Conservation (phyloP, 2,329 filamentous ascomycete genomes). For the Colletotrichum agaves region DNA sequence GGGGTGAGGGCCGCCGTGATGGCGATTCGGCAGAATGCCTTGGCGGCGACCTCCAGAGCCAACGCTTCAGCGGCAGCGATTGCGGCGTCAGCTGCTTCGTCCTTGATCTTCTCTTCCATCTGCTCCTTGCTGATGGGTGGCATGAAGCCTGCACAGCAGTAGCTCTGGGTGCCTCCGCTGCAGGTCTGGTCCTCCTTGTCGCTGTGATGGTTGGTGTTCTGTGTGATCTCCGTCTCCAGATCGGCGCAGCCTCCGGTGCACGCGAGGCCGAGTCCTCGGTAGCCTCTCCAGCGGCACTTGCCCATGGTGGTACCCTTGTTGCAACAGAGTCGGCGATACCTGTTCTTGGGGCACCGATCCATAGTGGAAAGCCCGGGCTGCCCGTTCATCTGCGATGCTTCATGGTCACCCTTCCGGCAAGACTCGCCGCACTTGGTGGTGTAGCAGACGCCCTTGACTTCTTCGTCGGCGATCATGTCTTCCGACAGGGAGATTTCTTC, state of each 20-base stretch:
- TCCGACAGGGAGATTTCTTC: conserved; percentile 18
- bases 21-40: too few species aligned
- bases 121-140: too few species aligned
- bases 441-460: conserved; percentile 40
- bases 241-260: conserved; percentile 42
- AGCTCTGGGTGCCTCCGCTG: too few species aligned
- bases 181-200: conserved; percentile 44
- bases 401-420: conserved; percentile 43
- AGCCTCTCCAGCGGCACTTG: conserved; percentile 44
- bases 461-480: conserved; percentile 23
- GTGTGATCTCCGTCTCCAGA: conserved; percentile 44
- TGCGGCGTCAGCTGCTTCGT: too few species aligned
- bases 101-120: too few species aligned
- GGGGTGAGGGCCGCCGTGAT: too few species aligned
- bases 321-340: conserved; percentile 45
- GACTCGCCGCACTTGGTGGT: conserved; percentile 41
- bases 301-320: conserved; percentile 40
- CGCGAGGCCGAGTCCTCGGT: conserved; percentile 45
- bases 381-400: conserved; percentile 45
- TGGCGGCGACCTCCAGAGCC: too few species aligned
- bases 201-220: conserved; percentile 43
- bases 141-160: too few species aligned
- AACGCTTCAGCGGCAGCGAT: too few species aligned
- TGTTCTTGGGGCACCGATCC: conserved; percentile 40
- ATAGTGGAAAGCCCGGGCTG: conserved; percentile 43